A percentile compares a stretch with the other conserved stretches of the same genome.
Conservation (phyloP, 2,329 filamentous ascomycete genomes). For the Aspergillus novofumigatus region DNA sequence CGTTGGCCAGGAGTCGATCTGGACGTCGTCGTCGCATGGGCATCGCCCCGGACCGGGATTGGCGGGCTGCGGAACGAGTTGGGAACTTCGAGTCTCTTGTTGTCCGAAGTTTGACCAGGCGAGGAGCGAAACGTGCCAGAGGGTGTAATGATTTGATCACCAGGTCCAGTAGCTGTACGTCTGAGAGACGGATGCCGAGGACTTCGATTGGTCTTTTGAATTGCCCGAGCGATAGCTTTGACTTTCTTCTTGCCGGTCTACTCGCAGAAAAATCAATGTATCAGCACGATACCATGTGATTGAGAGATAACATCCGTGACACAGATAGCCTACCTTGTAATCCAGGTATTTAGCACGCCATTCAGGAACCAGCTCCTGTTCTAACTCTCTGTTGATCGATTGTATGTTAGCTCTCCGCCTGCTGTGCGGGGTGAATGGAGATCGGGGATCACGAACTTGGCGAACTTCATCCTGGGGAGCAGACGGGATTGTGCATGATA, state of each 20-base stretch:
- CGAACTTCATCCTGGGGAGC: constrained; percentile 54
- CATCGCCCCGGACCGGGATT: constrained; percentile 15
- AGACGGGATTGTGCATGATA: constrained; percentile 16
- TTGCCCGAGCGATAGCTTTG: constrained; percentile 72
- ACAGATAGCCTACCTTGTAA: constrained; percentile 64
- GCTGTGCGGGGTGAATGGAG: constrained; percentile 1
- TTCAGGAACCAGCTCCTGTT: constrained; percentile 85
- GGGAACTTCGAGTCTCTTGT: constrained; percentile 14
- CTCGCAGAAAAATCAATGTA: constrained; percentile 7
- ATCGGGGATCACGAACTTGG: constrained; percentile 46
- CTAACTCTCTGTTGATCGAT: constrained; percentile 59
- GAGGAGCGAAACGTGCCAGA: constrained; percentile 10
- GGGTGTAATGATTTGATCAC: constrained; percentile 11
- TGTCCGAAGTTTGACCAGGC: constrained; percentile 16
- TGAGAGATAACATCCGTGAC: constrained; percentile 2
- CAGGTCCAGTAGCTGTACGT: constrained; percentile 17
- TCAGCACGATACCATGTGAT: constrained; percentile 1
- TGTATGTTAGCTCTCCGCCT: constrained; percentile 13
- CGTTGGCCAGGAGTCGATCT: constrained; percentile 35
- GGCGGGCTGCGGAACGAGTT: constrained; percentile 12
- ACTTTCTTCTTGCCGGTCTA: constrained; percentile 82
- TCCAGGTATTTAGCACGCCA: constrained; percentile 93
- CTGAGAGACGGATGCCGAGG: constrained; percentile 43
- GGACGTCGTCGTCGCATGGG: constrained; percentile 19
- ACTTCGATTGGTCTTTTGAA: constrained; percentile 54